Evolutionary conservation across 495 filamentous ascomycete species (phyloP), one percentile per base, ranked within the genome.

Genomic region (Tuber indicum): DNA sequence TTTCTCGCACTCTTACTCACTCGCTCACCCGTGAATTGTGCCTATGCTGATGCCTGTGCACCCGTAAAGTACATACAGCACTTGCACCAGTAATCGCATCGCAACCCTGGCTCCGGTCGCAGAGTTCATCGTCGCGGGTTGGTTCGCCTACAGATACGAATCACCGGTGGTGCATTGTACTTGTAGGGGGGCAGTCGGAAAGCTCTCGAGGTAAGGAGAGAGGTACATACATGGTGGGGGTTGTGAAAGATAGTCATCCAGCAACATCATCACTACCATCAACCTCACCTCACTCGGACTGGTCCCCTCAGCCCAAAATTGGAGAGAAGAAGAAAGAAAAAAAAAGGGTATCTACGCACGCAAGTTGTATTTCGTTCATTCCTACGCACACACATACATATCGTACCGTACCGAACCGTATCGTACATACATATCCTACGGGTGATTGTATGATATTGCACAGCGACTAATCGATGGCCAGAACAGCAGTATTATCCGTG

Each of bases 41-140:
- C 58, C 58, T 66, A 66, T 66, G 58, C n/a, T 66, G 32, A 66
- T 66, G 58, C 58, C 58, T 66, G 26, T 66, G 58, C 10, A 66
- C 58, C 58, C 26, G 58, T 66, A 66, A n/a, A 66, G 58, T 66
- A 66, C 58, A 32, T 66, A 32, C n/a, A 66, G 58, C 58, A 66
- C 58, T 32, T 32, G 58, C 58, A 26, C 58, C 58, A 66, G 26
- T 66, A 66, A 66, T 66, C 58, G 58, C 26, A 32, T 66, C 58
- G 58, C 26, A 10, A 66, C 58, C 26, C 58, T 66, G 32, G 26
- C 26, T 66, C 58, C 58, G 58, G 26, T 66, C 32, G 58, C 58
- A 66, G 26, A 66, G 58, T 66, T 66, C 58, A 32, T 32, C n/a
- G 0, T 66, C n/a, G 58, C 58, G 26, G n/a, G 26, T 66, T 66